phyloP scores from a whole-genome alignment of 73 alveolate species.

The Urostyla sp. region DNA sequence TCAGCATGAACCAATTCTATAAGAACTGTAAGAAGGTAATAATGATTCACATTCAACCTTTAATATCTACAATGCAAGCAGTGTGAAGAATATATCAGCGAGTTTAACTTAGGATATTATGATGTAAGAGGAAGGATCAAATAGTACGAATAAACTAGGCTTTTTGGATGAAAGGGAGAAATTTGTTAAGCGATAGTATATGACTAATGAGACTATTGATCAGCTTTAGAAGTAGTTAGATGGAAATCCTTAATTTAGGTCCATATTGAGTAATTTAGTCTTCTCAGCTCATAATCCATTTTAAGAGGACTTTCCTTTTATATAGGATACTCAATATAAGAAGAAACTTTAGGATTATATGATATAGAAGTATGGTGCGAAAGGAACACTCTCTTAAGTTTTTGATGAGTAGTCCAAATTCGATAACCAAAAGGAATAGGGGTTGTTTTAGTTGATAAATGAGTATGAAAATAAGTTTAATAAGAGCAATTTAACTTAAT shows the following conservation, averaged over 20 bases:
- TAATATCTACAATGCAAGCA: too few species aligned
- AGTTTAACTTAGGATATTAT: too few species aligned
- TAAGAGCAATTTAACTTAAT: too few species aligned
- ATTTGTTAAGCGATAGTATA: not conserved
- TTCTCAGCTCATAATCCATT: slow-evolving; percentile 44
- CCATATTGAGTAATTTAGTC: slow-evolving; percentile 8
- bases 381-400: slow-evolving; percentile 23
- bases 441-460: slow-evolving; percentile 11
- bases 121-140: too few species aligned
- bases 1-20: not conserved
- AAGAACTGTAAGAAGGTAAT: not conserved
- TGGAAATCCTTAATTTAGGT: slow-evolving; percentile 17
- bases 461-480: too few species aligned
- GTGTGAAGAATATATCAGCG: too few species aligned
- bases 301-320: slow-evolving; percentile 39
- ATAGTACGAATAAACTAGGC: not conserved
- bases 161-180: not conserved
- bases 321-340: slow-evolving; percentile 9
- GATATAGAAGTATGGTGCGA: not conserved
- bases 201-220: slow-evolving; percentile 19
- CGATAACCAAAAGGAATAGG: slow-evolving; percentile 14
- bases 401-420: too few species aligned
- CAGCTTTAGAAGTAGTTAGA: not conserved
- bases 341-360: slow-evolving; percentile 3
- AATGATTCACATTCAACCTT: not conserved